Evolutionary conservation across 2,329 filamentous ascomycete species (phyloP).

Genomic region (Sodiomyces alkalinus): DNA sequence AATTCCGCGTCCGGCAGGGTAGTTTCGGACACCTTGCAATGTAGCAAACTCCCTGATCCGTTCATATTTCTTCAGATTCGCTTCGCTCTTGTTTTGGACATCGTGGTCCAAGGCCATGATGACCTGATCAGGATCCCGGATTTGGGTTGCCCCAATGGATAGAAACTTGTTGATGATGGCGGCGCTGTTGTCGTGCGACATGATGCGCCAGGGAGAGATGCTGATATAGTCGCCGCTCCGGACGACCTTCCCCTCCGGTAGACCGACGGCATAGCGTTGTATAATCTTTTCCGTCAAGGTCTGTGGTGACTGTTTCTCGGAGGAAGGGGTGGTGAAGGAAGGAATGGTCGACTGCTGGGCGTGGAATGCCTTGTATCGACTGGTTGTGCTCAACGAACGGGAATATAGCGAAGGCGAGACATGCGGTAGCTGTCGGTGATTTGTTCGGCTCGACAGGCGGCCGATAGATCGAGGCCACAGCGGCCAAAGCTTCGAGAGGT

Average conservation of each 20-base stretch:
- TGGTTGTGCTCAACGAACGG: too few relatives aligned
- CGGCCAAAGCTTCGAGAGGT: too few relatives aligned
- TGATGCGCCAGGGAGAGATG: constrained; percentile 52
- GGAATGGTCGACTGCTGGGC: too few relatives aligned
- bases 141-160: constrained; percentile 58
- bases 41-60: constrained; percentile 72
- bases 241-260: constrained; percentile 61
- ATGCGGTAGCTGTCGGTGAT: too few relatives aligned
- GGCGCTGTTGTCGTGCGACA: constrained; percentile 80
- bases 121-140: constrained; percentile 54
- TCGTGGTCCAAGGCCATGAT: constrained; percentile 79
- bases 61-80: constrained; percentile 69
- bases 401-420: too few relatives aligned
- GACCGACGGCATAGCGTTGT: constrained; percentile 62
- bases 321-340: too few relatives aligned
- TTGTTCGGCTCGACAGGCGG: too few relatives aligned
- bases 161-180: constrained; percentile 64
- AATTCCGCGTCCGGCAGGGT: constrained; percentile 69
- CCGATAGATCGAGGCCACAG: too few relatives aligned
- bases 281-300: constrained; percentile 90
- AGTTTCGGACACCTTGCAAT: constrained; percentile 51
- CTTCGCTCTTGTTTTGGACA: constrained; percentile 65
- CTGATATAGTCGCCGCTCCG: constrained; percentile 72
- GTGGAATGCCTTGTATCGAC: too few relatives aligned
- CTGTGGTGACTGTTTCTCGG: too few relatives aligned